Base-by-base conservation (phyloP, 1,284 basidiomycete genomes). In the Irpex sp. region DNA sequence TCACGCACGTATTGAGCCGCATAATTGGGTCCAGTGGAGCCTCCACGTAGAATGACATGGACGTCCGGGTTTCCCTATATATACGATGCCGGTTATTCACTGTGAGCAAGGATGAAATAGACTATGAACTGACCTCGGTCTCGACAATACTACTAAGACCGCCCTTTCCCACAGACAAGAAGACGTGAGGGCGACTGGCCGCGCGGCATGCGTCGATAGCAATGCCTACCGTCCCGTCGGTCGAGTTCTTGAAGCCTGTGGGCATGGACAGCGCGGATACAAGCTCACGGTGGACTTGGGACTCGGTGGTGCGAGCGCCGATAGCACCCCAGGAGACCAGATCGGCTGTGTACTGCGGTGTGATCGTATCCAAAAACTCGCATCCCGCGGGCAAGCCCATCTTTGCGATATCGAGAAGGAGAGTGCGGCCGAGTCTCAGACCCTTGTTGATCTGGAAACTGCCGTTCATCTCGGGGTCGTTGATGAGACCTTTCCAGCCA, bases 401-500 rank as follows among this genome's bases (percentile, higher is more conserved):
- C 68, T 90, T 91, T 9, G 92, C 90, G 67, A 98, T 83, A 69
- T 96, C 93, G 58, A 97, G 83, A 43, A 99, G 86, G 61, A 98
- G 82, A 13, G 90, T 87, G 59, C 97, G 91, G 4, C 95, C 97
- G 60, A 92, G 84, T n/a, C 95, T 88, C 57, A 99, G 84, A 50
- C 97, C 97, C 73, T 93, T 95, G 86, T 99, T 99, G 79, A 98
- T 98, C 70, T 95, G 88, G 84, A 93, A 96, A 72, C 81, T 87
- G 59, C 84, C 84, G 74, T 95, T 94, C 76, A 96, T 86, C 65
- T 92, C 87, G 4, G 94, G 94, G 72, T 95, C 92, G 74, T 98
- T 99, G 80, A 99, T 98, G 67, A 99, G 86, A 58, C 97, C 97
- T 77, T 98, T 98, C 97, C 97, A 98, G 17, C 96, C 96, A 60